These are phyloP conservation scores for Caryopteris hybrid DNA, from an alignment of 305 asterid genomes.

Conservation along the genomic window DNA sequence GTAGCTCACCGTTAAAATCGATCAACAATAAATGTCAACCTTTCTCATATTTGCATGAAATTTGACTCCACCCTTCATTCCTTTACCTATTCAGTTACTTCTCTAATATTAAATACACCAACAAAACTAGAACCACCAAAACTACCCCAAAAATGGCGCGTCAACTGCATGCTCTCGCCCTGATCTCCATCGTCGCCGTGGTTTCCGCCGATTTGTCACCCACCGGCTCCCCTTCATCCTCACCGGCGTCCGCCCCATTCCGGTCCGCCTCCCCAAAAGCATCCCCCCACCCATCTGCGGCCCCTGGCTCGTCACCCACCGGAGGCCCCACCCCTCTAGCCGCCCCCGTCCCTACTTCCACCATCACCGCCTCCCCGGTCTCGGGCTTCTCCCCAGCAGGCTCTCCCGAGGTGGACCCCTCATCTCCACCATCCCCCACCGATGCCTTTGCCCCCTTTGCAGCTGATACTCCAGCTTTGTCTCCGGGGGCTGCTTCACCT, in stretches of 20 bases:
- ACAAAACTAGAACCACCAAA: neutral
- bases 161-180: slow-evolving; percentile 25
- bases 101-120: too few species aligned
- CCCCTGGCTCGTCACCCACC: neutral
- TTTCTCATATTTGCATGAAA: neutral
- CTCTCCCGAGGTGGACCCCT: slow-evolving; percentile 12
- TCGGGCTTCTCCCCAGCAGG: neutral
- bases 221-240: slow-evolving; percentile 17
- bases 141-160: slow-evolving; percentile 28
- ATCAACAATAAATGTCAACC: neutral
- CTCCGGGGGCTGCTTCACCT: slow-evolving; percentile 13
- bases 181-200: slow-evolving; percentile 30
- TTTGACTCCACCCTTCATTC: too few species aligned
- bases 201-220: slow-evolving; percentile 37
- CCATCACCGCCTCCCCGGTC: neutral
- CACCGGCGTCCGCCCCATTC: slow-evolving; percentile 19
- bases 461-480: slow-evolving; percentile 15
- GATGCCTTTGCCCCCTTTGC: slow-evolving; percentile 1
- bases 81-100: too few species aligned
- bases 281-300: slow-evolving; percentile 1
- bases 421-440: slow-evolving; percentile 21
- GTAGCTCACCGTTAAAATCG: neutral
- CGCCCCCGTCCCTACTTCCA: neutral
- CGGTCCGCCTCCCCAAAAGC: slow-evolving; percentile 1
- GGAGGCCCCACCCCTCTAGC: neutral